phyloP scores from a whole-genome alignment of 2,329 filamentous ascomycete genomes.

The Tolypocladium sp. region DNA sequence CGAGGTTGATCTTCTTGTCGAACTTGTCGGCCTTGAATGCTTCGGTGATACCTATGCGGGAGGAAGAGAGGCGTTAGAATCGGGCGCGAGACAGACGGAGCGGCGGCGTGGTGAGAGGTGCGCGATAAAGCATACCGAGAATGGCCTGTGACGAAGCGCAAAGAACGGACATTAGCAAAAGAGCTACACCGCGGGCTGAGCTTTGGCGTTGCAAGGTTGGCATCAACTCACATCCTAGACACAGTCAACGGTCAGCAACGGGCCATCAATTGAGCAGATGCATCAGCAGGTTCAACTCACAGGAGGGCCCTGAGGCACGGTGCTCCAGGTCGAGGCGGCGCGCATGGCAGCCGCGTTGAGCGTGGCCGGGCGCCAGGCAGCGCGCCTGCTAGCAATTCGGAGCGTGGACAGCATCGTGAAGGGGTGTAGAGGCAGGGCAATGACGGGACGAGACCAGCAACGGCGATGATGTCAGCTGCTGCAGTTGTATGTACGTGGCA shows the following conservation, averaged over 20 bases:
- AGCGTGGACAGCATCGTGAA: constrained; percentile 44
- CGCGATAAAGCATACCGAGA: constrained; percentile 50
- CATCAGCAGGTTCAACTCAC: constrained; percentile 45
- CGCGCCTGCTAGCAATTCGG: constrained; percentile 43
- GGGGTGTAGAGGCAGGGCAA: not conserved
- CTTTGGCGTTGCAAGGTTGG: not conserved
- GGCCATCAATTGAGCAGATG: not conserved
- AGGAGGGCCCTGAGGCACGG: constrained; percentile 87
- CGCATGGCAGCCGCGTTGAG: constrained; percentile 34
- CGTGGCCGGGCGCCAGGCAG: constrained; percentile 29
- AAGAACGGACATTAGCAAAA: not conserved
- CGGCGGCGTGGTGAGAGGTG: constrained; percentile 6
- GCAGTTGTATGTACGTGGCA: not conserved
- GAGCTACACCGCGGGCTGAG: not conserved
- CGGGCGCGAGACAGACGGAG: not conserved
- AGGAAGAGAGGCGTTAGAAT: not conserved
- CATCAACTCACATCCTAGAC: constrained; percentile 10
- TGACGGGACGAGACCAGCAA: not conserved
- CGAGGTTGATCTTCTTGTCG: constrained; percentile 95
- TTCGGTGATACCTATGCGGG: constrained; percentile 71
- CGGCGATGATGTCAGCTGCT: not conserved
- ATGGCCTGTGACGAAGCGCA: constrained; percentile 48
- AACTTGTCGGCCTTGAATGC: constrained; percentile 97
- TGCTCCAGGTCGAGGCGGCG: constrained; percentile 76
- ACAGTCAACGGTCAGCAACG: constrained; percentile 2